Conservation (phyloP, 495 filamentous ascomycete species). For the Cercophora samala region DNA sequence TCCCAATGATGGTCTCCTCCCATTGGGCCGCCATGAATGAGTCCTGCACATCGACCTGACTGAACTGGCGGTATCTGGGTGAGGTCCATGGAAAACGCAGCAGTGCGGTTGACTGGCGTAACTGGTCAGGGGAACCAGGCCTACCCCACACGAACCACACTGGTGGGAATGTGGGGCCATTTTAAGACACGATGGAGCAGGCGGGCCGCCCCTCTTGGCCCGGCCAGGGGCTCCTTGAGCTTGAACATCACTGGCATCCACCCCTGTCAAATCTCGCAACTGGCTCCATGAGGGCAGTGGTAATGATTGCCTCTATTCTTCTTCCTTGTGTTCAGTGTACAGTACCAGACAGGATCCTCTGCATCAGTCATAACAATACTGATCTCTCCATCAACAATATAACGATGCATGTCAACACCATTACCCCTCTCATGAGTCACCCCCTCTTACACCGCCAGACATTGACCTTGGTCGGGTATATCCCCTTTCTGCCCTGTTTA, state of each 20-base stretch:
- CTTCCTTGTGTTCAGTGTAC: neutral
- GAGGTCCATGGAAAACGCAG: neutral
- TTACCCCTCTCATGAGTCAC: neutral
- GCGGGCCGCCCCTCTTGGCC: neutral
- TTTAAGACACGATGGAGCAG: neutral
- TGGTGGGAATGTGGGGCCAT: neutral
- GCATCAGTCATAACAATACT: neutral
- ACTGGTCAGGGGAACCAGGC: constrained; percentile 3
- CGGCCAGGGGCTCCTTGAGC: neutral
- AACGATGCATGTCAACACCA: neutral
- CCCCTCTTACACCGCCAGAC: neutral
- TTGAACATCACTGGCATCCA: neutral
- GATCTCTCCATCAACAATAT: neutral
- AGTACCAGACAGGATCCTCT: neutral
- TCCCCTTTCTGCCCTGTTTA: neutral
- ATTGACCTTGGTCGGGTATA: neutral
- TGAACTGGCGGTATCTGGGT: neutral
- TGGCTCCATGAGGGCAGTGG: neutral
- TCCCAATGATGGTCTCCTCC: neutral
- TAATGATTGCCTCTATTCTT: neutral
- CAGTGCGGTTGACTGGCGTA: neutral
- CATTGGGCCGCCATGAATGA: neutral
- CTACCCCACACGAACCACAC: neutral
- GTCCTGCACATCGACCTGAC: neutral
- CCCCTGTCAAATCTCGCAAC: neutral